These are phyloP conservation scores for Amanita pseudoporphyria DNA, from an alignment of 768 basidiomycete genomes.

Conservation along the genomic window DNA sequence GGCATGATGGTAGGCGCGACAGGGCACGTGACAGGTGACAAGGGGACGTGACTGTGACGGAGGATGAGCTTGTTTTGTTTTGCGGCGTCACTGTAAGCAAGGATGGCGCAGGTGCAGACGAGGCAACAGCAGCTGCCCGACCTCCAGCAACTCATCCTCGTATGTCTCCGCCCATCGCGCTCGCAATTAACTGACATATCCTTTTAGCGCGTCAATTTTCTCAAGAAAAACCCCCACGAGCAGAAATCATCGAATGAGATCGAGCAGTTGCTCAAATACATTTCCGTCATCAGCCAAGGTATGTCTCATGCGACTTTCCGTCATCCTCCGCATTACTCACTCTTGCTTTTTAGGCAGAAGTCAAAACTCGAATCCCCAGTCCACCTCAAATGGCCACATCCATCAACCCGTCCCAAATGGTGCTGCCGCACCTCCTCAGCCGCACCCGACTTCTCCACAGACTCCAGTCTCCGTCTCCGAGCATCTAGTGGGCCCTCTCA, in stretches of 20 bases:
- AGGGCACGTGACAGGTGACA: constrained; percentile 22
- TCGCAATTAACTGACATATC: constrained; percentile 8
- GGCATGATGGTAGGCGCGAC: constrained; percentile 40
- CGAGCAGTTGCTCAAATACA: constrained; percentile 36
- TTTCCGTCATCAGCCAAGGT: constrained; percentile 35
- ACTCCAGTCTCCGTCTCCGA: constrained; percentile 73
- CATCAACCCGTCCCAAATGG: constrained; percentile 30
- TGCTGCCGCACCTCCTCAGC: constrained; percentile 32
- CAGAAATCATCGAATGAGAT: constrained; percentile 38
- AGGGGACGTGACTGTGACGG: constrained; percentile 17
- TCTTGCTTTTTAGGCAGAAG: constrained; percentile 18
- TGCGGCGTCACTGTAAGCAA: constrained; percentile 6
- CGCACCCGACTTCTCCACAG: constrained; percentile 44
- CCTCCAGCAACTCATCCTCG: constrained; percentile 34
- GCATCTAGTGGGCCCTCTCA: constrained; percentile 68
- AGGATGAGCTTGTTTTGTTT: constrained; percentile 7
- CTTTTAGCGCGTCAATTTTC: constrained; percentile 35
- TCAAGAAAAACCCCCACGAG: constrained; percentile 41
- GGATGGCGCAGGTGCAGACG: constrained; percentile 28
- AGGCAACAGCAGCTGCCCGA: constrained; percentile 24
- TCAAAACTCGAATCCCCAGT: constrained; percentile 24
- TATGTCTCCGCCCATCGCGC: constrained; percentile 18
- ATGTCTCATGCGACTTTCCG: constrained; percentile 12
- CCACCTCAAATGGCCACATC: constrained; percentile 41
- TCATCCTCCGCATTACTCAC: not conserved